phyloP scores from a whole-genome alignment of 140 eudicot species.

The Stevia rebaudiana region DNA sequence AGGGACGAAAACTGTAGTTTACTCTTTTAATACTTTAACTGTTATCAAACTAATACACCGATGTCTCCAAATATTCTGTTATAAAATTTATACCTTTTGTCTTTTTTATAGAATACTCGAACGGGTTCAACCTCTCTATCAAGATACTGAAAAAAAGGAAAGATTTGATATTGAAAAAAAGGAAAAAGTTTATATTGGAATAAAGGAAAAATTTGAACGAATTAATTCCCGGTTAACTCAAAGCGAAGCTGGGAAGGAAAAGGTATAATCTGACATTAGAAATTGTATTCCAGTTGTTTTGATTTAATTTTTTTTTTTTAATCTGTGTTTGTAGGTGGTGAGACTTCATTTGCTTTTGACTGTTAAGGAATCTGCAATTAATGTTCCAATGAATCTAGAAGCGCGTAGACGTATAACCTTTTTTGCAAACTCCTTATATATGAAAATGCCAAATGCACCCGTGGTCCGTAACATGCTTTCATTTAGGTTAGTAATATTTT shows the following conservation, averaged over 20 bases:
- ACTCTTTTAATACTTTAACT: too few species aligned
- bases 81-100: not conserved
- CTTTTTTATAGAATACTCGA: constrained; percentile 52
- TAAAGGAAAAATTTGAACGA: constrained; percentile 61
- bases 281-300: constrained; percentile 3
- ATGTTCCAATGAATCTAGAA: constrained; percentile 89
- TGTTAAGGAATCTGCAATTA: constrained; percentile 91
- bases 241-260: constrained; percentile 71
- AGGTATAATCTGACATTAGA: constrained; percentile 41
- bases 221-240: constrained; percentile 47
- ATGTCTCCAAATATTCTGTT: constrained; percentile 3
- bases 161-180: constrained; percentile 17
- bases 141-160: constrained; percentile 46
- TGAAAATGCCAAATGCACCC: constrained; percentile 95
- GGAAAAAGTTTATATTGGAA: constrained; percentile 43
- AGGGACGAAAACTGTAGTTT: too few species aligned
- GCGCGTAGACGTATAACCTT: constrained; percentile 98
- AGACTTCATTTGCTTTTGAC: constrained; percentile 88
- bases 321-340: constrained; percentile 52
- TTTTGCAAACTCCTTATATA: constrained; percentile 89
- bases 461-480: constrained; percentile 98
- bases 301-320: not conserved
- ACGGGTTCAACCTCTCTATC: constrained; percentile 34
- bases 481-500: constrained; percentile 61
- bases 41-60: not conserved